Evolutionary conservation across 208 protist species (phyloP), one percentile per base, ranked within the genome.

Genomic region (Trypanosoma platydactyli): DNA sequence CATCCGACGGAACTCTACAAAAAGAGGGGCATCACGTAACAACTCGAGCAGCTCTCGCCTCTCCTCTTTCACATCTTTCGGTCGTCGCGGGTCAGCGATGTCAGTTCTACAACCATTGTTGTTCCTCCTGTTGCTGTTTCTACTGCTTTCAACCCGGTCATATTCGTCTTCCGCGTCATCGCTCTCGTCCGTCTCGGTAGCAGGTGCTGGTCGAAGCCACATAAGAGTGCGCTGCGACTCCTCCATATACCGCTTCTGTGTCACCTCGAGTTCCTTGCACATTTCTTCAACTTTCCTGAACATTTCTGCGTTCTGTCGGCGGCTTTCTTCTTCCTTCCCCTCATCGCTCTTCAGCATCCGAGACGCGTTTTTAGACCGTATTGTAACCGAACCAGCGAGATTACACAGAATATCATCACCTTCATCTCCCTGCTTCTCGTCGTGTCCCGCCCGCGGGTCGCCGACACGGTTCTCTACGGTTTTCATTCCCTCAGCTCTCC

Each of bases 1-100:
- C 22, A 89, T 57, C 15, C 79, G 83, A 3, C 89, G 84, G 33
- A 95, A 79, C 20, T 86, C 81, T 7, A 95, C 68, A 44, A 95
- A 71, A 3, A 95, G 77, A 18, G 86, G 86, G 0, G 89, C 84
- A 38, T 69, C 67, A 0, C 80, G 63, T n/a, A 92, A 58, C 22
- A 80, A 33, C 1, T 64, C 46, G 58, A 86, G 79, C 16, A 84
- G 55, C 40, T 76, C 68, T 1, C 29, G 5, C 25, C 63, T 61
- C 11, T 29, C 24, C 20, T 38, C 15, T 41, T 3, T 5, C 13
- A 13, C 51, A 25, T 68, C 63, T 22, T 5, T 51, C 12, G 51
- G 27, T 3, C n/a, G 46, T 3, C 61, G 3, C 5, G 3, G 2
- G 22, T 33, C 9, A 3, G n/a, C 6, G 24, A 3, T 48, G 22